Base-by-base conservation (phyloP, 106 monocot species). In the Dendrobium chrysotoxum region DNA sequence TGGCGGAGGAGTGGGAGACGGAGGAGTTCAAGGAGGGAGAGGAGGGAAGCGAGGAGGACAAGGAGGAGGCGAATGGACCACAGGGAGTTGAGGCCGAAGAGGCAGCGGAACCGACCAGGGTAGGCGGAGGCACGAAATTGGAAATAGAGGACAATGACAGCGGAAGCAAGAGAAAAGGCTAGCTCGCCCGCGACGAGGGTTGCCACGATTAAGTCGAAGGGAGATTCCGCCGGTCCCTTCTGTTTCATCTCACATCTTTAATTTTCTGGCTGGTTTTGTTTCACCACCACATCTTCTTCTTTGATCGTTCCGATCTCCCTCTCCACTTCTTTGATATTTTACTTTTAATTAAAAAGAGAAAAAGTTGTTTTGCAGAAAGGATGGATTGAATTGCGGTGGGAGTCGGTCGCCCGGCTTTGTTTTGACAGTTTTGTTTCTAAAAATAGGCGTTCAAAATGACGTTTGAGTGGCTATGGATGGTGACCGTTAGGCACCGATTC, bases 151-250 rank as follows among this genome's bases (percentile, higher is more conserved):
- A 77, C 11, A 65, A 81, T 42, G 38, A n/a, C 55, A 35, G 81
- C 61, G 26, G 81, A 75, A 17, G 44, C 4, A 4, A 76, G 0
- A 57, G 75, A 76, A 42, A 75, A 81, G 76, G 30, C 25, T 16
- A 81, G 75, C n/a, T 57, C 75, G 81, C 38, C 30, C 64, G 28
- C 55, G 75, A 61, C 76, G 75, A 76, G 75, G 81, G 28, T 21
- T 75, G 75, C 30, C 40, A 65, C 41, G 55, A 53, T 53, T 0
- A 81, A 40, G 7, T 81, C 81, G 61, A 75, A 81, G 26, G 81
- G 57, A 26, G 61, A 61, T 50, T 81, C 71, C 46, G 78, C 20
- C 53, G 53, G 57, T 53, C 25, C 57, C 16, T 55, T 78, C 53
- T 55, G 2, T 20, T 3, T 78, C 78, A 54, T 78, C 55, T 78